Evolutionary conservation across 2,329 filamentous ascomycete species (phyloP), one percentile per base, ranked within the genome.

Genomic region (Cercospora zeina): DNA sequence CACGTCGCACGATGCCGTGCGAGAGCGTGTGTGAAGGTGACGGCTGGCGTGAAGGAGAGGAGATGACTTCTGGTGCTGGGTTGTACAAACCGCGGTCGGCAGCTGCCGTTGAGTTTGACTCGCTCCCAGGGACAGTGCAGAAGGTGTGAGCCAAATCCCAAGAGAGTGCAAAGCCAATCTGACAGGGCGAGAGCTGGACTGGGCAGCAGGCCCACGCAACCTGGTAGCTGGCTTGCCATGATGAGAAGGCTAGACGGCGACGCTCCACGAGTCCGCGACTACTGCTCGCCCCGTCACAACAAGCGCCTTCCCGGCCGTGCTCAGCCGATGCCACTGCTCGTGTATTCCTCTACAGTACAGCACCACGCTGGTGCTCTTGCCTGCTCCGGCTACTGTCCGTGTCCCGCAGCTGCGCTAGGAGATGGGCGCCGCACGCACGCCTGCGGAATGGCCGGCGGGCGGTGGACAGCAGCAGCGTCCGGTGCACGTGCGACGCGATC

Each of bases 101-200:
- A 68, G 62, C 65, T 65, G 62, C 62, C 65, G 61, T 67, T 63
- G 61, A 65, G 62, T 65, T 67, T 59, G 54, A 54, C 57, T 63
- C 63, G 60, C 34, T 55, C 62, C 58, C 59, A 66, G 65, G 59
- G 50, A 62, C 54, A 51, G 50, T 65, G 59, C 63, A 63, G 61
- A 62, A 54, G 30, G 37, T 54, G 55, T 59, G 54, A 64, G 63
- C 54, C 65, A 65, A 64, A 64, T 31, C 64, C 39, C 45, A 21
- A 59, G 60, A 61, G 62, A 65, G 58, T 63, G 63, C 55, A 60
- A 63, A 68, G 65, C 63, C 63, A 68, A 68, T 68, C 67, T 67
- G 62, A 63, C 59, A 62, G 60, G 54, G 59, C 59, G 24, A n/a
- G 57, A 42, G 56, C 61, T 65, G 53, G 30, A 55, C 55, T 55